A percentile compares a stretch with the other conserved stretches of the same genome.
Conservation (phyloP, 805 yeast genomes). For the Blastobotrys robertii region DNA sequence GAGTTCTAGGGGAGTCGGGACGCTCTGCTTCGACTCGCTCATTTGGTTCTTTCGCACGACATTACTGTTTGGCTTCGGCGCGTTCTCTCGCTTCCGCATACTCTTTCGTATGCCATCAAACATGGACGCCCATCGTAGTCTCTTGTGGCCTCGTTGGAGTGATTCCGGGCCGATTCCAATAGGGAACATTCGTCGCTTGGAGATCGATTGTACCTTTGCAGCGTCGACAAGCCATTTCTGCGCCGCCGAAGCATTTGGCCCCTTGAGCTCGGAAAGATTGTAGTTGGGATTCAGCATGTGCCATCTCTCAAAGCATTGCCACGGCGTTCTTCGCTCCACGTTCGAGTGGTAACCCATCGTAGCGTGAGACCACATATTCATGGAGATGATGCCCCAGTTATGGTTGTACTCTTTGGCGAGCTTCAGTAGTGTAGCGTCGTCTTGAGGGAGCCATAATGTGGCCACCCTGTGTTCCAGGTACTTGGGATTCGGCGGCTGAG, state of each 20-base stretch:
- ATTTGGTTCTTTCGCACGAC: slow-evolving; percentile 30
- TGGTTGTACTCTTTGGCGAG: slow-evolving; percentile 79
- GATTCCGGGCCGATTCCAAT: slow-evolving; percentile 90
- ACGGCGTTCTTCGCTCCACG: slow-evolving; percentile 91
- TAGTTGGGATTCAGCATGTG: slow-evolving; percentile 85
- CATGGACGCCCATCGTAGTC: slow-evolving; percentile 93
- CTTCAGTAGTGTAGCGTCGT: slow-evolving; percentile 69
- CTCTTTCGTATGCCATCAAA: slow-evolving; percentile 89
- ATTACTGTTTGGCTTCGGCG: slow-evolving; percentile 47
- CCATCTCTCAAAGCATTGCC: slow-evolving; percentile 98
- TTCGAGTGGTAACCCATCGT: slow-evolving; percentile 70
- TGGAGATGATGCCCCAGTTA: slow-evolving; percentile 89
- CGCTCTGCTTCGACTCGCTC: slow-evolving; percentile 23
- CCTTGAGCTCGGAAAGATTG: slow-evolving; percentile 79
- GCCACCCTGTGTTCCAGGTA: slow-evolving; percentile 80
- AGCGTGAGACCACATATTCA: slow-evolving; percentile 59
- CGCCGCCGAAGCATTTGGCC: slow-evolving; percentile 72
- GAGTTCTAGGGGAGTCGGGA: slow-evolving; percentile 78
- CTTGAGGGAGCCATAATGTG: slow-evolving; percentile 93
- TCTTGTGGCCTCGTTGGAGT: slow-evolving; percentile 83
- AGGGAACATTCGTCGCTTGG: slow-evolving; percentile 83
- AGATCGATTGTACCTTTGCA: slow-evolving; percentile 76
- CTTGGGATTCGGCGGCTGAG: slow-evolving; percentile 78
- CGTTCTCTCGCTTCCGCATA: slow-evolving; percentile 79
- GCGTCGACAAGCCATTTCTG: slow-evolving; percentile 91